phyloP scores from a whole-genome alignment of 2,329 filamentous ascomycete genomes.

The Pseudogymnoascus sp. region DNA sequence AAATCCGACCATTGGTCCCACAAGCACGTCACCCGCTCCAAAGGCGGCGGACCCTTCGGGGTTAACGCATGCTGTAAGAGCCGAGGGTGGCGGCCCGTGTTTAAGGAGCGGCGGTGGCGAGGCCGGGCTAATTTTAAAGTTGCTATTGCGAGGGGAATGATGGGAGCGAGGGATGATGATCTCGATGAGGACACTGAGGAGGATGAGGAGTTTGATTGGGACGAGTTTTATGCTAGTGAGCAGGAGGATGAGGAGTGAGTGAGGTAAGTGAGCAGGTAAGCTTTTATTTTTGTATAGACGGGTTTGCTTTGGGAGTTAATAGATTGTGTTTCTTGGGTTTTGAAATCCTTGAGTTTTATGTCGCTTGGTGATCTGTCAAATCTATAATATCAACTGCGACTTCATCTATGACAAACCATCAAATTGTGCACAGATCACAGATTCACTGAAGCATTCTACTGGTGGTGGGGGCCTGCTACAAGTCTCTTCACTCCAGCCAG shows the following conservation, averaged over 20 bases:
- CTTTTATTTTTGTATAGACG: background rate
- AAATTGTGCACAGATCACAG: too few relatives aligned
- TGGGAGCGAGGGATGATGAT: background rate
- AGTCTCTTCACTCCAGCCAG: too few relatives aligned
- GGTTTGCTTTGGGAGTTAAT: background rate
- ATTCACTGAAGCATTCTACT: too few relatives aligned
- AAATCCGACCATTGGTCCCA: background rate
- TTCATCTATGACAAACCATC: too few relatives aligned
- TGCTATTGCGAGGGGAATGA: background rate
- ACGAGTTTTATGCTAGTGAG: background rate
- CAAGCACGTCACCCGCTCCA: background rate
- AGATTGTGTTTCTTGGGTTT: background rate
- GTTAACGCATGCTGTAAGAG: background rate
- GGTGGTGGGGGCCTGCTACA: too few relatives aligned
- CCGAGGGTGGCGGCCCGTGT: background rate
- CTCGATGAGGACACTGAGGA: background rate
- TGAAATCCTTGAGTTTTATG: too few relatives aligned
- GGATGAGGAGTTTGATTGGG: background rate
- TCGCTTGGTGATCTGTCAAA: too few relatives aligned
- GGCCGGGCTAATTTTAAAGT: background rate
- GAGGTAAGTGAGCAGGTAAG: background rate
- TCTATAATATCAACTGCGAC: too few relatives aligned
- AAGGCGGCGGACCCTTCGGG: background rate
- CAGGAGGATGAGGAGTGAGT: background rate
- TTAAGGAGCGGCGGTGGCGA: background rate